A percentile compares a stretch with the other conserved stretches of the same genome.
phyloP scores from a whole-genome alignment of 352 stramenopile species.

The Phytopythium kandeliae region DNA sequence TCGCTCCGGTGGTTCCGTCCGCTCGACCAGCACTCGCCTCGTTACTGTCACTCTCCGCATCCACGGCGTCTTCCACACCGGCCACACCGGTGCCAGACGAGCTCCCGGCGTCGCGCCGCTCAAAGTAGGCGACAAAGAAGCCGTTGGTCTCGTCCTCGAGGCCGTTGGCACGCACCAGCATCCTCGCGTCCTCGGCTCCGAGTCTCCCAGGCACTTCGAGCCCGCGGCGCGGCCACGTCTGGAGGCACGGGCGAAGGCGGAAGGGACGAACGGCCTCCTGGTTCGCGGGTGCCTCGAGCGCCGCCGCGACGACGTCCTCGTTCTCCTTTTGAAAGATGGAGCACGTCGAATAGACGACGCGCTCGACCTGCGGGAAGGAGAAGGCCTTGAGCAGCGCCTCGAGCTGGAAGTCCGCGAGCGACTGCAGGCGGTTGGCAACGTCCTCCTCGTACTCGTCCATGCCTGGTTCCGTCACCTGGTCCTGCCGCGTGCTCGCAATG shows the following conservation, averaged over 20 bases:
- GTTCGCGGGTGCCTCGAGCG: constrained; percentile 72
- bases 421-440: constrained; percentile 75
- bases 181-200: constrained; percentile 49
- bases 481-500: constrained; percentile 51
- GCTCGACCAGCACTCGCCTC: neutral
- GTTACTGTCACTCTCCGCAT: constrained; percentile 1
- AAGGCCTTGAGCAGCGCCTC: constrained; percentile 92
- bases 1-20: constrained; percentile 17
- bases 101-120: constrained; percentile 28
- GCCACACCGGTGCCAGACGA: neutral
- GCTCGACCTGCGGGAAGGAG: constrained; percentile 91
- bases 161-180: constrained; percentile 89
- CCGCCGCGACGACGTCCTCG: constrained; percentile 89
- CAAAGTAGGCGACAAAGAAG: constrained; percentile 97
- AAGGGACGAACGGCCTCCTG: constrained; percentile 38
- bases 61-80: neutral
- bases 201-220: constrained; percentile 43
- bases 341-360: constrained; percentile 97
- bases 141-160: constrained; percentile 94
- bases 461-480: constrained; percentile 35
- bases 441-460: constrained; percentile 44
- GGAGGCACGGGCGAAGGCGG: constrained; percentile 58
- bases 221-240: constrained; percentile 72
- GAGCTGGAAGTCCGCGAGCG: constrained; percentile 94
- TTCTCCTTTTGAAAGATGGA: constrained; percentile 96